Base-by-base conservation (phyloP, 192 early-diverging fungal species). In the Powellomyces hirtus region DNA sequence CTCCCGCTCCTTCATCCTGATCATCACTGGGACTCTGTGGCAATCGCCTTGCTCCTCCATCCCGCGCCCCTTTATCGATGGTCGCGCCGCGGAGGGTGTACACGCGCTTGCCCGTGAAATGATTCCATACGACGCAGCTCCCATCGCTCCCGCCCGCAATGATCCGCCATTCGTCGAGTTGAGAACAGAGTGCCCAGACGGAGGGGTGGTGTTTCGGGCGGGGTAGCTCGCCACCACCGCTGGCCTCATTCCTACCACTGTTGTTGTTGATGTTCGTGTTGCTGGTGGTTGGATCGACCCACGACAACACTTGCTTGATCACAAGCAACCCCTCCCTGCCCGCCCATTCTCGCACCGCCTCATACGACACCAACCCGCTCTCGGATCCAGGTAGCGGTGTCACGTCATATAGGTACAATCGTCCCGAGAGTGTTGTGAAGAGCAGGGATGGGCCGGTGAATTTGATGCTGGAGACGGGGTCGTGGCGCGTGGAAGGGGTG, bases 381-480 rank as follows among this genome's bases (percentile, higher is more conserved):
- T 10, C 52, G 13, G 56, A 30, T 24, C 33, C 40, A 4, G 60
- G 36, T 33, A 30, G 22, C 29, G 58, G 70, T 8, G 5, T 36
- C 31, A 69, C 59, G 26, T 60, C 35, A 53, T 65, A 73, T 42
- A 75, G 29, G 22, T 33, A 65, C n/a, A 75, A 14, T 16, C 36
- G 22, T 3, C 73, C 73, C 7, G 73, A 75, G 62, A 75, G 44
- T 8, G 73, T 63, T 1, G 52, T 46, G 55, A 75, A 59, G 16
- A 72, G 18, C n/a, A 75, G 59, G 13, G 45, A 61, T 18, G 29
- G 35, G 24, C 66, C 66, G 24, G 5, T 38, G 30, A 40, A 70
- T 11, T 56, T 27, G 0, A 75, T 46, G 46, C 61, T 62, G 4
- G 73, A 75, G 5, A 72, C 45, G n/a, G 73, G 69, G 24, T 68